A percentile compares a stretch with the other conserved stretches of the same genome.
These are phyloP conservation scores for Serendipita indica DNA, from an alignment of 768 basidiomycete genomes.

Conservation along the genomic window DNA sequence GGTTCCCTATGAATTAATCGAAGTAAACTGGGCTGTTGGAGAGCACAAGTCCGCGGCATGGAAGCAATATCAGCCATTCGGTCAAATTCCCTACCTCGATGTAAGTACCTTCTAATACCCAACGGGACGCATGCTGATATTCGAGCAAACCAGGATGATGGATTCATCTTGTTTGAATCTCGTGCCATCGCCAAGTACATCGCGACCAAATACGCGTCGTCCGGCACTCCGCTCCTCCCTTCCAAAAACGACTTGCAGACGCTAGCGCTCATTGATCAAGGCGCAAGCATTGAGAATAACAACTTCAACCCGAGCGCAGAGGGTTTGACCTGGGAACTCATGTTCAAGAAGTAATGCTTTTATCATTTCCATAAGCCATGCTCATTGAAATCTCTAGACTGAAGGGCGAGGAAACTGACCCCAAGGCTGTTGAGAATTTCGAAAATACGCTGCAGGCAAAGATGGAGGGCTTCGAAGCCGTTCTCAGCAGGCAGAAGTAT, in stretches of 20 bases:
- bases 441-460: conserved; percentile 24
- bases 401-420: conserved; percentile 8
- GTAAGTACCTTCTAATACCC: conserved; percentile 11
- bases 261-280: conserved; percentile 28
- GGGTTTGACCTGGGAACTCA: conserved; percentile 32
- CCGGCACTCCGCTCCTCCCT: conserved; percentile 34
- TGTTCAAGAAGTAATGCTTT: too few species aligned
- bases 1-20: too few species aligned
- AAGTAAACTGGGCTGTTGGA: too few species aligned
- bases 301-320: conserved; percentile 39
- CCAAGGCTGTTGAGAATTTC: conserved; percentile 6
- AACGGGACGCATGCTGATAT: not conserved
- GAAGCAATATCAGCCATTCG: conserved; percentile 40
- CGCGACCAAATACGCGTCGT: conserved; percentile 34
- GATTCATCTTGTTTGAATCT: conserved; percentile 46
- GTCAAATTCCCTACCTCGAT: conserved; percentile 43
- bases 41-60: conserved; percentile 35
- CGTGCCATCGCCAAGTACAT: conserved; percentile 50
- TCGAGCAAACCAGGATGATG: conserved; percentile 51
- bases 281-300: conserved; percentile 32
- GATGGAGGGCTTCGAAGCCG: conserved; percentile 40
- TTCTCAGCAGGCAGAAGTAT: conserved; percentile 42
- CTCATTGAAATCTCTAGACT: too few species aligned
- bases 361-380: too few species aligned
- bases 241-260: conserved; percentile 29